Evolutionary conservation across 1,284 basidiomycete species (phyloP).

Genomic region (Caloboletus firmus): DNA sequence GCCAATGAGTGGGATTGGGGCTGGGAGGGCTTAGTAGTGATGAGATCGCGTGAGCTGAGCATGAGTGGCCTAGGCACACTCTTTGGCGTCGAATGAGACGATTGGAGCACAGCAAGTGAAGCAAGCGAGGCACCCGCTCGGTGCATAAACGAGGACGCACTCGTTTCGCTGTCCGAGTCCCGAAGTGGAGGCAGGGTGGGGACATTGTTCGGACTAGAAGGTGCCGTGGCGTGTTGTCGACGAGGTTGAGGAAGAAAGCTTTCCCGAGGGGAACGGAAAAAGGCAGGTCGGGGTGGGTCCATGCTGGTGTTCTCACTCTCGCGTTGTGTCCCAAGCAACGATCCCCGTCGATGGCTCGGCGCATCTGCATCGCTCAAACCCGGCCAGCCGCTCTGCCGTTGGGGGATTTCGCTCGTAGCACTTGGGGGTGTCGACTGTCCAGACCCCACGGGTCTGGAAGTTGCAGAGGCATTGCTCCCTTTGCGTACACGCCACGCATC

Average conservation of each 20-base stretch:
- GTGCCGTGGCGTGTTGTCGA: slow-evolving; percentile 36
- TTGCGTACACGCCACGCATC: slow-evolving; percentile 42
- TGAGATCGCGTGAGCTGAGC: slow-evolving; percentile 48
- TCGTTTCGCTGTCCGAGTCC: slow-evolving; percentile 33
- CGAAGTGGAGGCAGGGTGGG: slow-evolving; percentile 29
- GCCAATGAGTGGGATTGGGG: slow-evolving; percentile 20
- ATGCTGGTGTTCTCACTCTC: slow-evolving; percentile 43
- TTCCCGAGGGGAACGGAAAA: slow-evolving; percentile 59
- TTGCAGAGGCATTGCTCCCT: slow-evolving; percentile 9
- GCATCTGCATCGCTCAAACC: not conserved
- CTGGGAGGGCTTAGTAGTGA: slow-evolving; percentile 34
- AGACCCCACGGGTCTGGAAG: slow-evolving; percentile 5
- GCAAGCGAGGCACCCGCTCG: slow-evolving; percentile 42
- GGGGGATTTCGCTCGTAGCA: slow-evolving; percentile 18
- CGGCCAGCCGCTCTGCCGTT: slow-evolving; percentile 16
- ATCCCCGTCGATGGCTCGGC: slow-evolving; percentile 37
- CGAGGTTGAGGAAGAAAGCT: slow-evolving; percentile 46
- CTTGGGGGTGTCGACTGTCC: slow-evolving; percentile 15
- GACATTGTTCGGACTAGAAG: slow-evolving; percentile 40
- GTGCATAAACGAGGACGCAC: slow-evolving; percentile 31
- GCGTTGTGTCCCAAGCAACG: slow-evolving; percentile 40
- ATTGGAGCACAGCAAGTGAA: slow-evolving; percentile 43
- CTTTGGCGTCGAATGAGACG: slow-evolving; percentile 34
- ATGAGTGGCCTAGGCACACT: slow-evolving; percentile 56
- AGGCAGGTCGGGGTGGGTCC: slow-evolving; percentile 55